Base-by-base conservation (phyloP, 116 monocot species). In the Posidonia oceanica region DNA sequence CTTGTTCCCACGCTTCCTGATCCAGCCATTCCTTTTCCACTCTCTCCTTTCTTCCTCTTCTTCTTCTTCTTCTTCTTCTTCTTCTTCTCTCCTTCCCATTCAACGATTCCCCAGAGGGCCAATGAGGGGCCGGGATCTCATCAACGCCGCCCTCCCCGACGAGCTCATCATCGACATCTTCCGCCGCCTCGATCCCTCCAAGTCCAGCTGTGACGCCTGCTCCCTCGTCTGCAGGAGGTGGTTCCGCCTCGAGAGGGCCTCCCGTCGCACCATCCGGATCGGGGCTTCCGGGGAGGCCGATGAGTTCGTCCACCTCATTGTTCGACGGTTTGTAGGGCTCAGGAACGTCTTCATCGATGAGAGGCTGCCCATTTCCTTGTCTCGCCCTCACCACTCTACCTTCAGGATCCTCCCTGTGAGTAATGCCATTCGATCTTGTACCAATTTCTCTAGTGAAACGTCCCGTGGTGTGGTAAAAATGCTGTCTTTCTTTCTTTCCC, bases 221-320 rank as follows among this genome's bases (percentile, higher is more conserved):
- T 82, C 95, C 1, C 84, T 95, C 18, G 95, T 91, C 11, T 91
- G 91, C 74, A 75, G 74, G 17, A 66, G 81, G 16, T 95, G 95
- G 95, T 76, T 73, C 53, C 73, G 69, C 37, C 68, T 84, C 39
- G 95, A 95, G 41, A 81, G 91, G 12, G 72, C 63, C 5, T 77
- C 77, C 59, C 88, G 88, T 57, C 79, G 79, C 18, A 59, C 79
- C 36, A 66, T 91, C 66, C 80, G 78, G 40, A 77, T 88, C 52
- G 84, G 81, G 3, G 82, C 83, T 54, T 80, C 79, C 59, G 79
- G 83, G 36, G 42, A 67, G 36, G 80, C 88, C 52, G 90, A 87
- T 59, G 63, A 20, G 4, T 13, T 81, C 29, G 21, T 85, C 52
- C 44, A 61, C 20, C 67, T 42, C 22, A 22, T 91, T 69, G 72